Conservation (phyloP, 1,284 basidiomycete genomes). For the Phylloporus sp. region DNA sequence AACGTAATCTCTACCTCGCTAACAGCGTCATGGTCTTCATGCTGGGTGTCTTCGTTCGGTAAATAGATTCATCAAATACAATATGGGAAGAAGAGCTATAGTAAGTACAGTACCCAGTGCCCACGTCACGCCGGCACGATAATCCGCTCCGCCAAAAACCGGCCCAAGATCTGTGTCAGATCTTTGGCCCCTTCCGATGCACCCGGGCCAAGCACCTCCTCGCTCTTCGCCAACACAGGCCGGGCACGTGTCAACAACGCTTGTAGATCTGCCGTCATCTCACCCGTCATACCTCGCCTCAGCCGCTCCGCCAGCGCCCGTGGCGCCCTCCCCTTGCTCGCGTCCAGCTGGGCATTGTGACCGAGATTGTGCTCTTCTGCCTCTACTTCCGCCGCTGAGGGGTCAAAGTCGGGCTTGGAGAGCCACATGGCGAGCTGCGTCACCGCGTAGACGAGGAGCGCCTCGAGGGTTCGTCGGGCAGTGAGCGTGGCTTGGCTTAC, state of each 20-base stretch:
- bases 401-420: slow-evolving; percentile 66
- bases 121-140: slow-evolving; percentile 28
- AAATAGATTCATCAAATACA: no score
- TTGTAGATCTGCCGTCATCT: slow-evolving; percentile 76
- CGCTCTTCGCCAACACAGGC: slow-evolving; percentile 59
- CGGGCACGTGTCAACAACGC: slow-evolving; percentile 67
- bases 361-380: slow-evolving; percentile 39
- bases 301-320: slow-evolving; percentile 64
- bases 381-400: slow-evolving; percentile 42
- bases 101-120: neutral
- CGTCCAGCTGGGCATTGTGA: slow-evolving; percentile 22
- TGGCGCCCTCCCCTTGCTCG: slow-evolving; percentile 46
- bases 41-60: no score
- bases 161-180: slow-evolving; percentile 58
- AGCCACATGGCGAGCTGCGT: slow-evolving; percentile 82
- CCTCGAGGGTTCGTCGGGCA: slow-evolving; percentile 67
- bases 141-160: slow-evolving; percentile 69
- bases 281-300: slow-evolving; percentile 74
- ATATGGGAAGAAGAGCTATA: no score
- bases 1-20: no score
- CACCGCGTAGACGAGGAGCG: slow-evolving; percentile 71
- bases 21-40: no score
- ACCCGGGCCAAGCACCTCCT: slow-evolving; percentile 34
- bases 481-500: slow-evolving; percentile 59
- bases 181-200: slow-evolving; percentile 34